Base-by-base conservation (phyloP, 768 basidiomycete genomes). In the Pleurotus eryngii region DNA sequence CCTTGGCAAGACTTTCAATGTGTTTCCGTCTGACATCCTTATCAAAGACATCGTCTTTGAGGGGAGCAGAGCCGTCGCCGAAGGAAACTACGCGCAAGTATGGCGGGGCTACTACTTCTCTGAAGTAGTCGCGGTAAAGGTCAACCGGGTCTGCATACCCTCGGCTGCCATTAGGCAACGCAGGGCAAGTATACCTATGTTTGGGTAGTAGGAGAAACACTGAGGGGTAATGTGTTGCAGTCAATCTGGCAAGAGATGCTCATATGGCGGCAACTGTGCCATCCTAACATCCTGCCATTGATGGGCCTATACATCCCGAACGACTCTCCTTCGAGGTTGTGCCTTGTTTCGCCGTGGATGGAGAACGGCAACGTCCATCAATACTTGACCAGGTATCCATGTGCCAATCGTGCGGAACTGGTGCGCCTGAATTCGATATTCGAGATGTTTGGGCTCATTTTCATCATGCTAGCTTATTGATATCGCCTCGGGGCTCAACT, bases 261-360 rank as follows among this genome's bases (percentile, higher is more conserved):
- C 12, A 42, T 66, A 11, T 74, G 70, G 72, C 65, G 68, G 17
- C 68, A 72, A 24, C 54, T 70, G 38, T 60, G 59, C 6, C 66
- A 69, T 46, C 54, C 62, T 1, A 69, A 70, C 56, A 64, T 77
- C n/a, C 68, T 76, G 8, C 76, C 74, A 2, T 76, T 77, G 50
- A 69, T 69, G 8, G 74, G 74, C 1, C 67, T 76, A 3, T 67
- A 64, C 57, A 62, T 62, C 38, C 53, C 70, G 3, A 59, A 59
- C 6, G 70, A 73, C 51, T 55, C 51, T 11, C 61, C 64, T 42
- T 60, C 58, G 11, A 65, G 71, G 46, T 57, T 74, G n/a, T 70
- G 72, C 39, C 68, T 74, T 15, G 70, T 75, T 1, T 72, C 72
- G 0, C 72, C 74, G 8, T 75, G 72, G 74, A 74, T 75, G 73